These are phyloP conservation scores for Clarkia xantiana DNA, from an alignment of 345 rosid genomes.

Conservation along the genomic window DNA sequence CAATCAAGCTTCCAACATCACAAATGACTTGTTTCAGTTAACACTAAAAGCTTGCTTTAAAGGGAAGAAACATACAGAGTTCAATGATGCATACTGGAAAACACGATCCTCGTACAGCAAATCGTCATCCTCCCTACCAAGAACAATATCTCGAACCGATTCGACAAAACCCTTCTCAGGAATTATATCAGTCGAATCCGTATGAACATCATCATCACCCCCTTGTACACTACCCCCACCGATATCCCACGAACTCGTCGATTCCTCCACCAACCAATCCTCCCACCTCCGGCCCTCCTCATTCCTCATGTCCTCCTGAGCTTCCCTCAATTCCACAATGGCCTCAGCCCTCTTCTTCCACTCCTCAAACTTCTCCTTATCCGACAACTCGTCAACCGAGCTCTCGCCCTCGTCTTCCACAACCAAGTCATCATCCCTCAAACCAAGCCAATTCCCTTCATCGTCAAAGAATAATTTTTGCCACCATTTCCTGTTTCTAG, in stretches of 20 bases:
- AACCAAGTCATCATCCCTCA: constrained; percentile 43
- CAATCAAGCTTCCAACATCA: neutral
- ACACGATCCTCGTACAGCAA: constrained; percentile 84
- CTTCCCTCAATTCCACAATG: constrained; percentile 78
- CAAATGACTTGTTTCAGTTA: neutral
- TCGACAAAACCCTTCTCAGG: constrained; percentile 59
- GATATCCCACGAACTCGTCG: constrained; percentile 35
- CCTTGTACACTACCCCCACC: constrained; percentile 10
- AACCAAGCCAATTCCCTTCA: constrained; percentile 81
- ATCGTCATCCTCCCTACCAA: constrained; percentile 71
- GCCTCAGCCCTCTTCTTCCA: constrained; percentile 94
- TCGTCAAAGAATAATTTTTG: constrained; percentile 61
- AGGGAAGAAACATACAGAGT: constrained; percentile 39
- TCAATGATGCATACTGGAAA: constrained; percentile 65
- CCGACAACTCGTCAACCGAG: constrained; percentile 29
- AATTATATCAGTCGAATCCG: constrained; percentile 20
- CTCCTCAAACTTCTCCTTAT: constrained; percentile 58
- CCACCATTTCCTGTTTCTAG: constrained; percentile 63
- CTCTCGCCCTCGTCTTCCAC: constrained; percentile 21
- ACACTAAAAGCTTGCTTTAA: neutral
- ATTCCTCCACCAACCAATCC: constrained; percentile 71
- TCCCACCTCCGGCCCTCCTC: constrained; percentile 82
- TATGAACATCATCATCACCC: constrained; percentile 12
- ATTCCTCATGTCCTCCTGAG: constrained; percentile 52
- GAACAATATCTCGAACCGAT: constrained; percentile 52